Evolutionary conservation across 805 yeast species (phyloP).

Genomic region (Kuraishia molischiana): DNA sequence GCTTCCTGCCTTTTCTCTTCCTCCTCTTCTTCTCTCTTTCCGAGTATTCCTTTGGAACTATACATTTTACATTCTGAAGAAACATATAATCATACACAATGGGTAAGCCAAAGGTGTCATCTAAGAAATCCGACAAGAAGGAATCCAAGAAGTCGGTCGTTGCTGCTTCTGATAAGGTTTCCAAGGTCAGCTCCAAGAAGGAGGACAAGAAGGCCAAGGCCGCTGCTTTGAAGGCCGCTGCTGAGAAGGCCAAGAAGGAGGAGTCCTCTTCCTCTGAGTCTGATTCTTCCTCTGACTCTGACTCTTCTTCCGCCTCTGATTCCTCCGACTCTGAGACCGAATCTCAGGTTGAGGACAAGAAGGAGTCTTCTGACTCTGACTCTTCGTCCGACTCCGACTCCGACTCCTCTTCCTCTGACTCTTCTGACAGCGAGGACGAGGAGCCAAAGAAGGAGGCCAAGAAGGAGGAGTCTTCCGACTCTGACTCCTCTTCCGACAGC

Average conservation of each 20-base stretch:
- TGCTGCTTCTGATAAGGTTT: constrained; percentile 20
- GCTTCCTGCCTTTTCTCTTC: not conserved
- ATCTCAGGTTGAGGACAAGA: constrained; percentile 7
- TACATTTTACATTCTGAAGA: no score
- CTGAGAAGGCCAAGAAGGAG: constrained; percentile 4
- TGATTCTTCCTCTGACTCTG: constrained; percentile 9
- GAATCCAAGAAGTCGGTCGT: constrained; percentile 8
- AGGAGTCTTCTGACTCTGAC: constrained; percentile 12
- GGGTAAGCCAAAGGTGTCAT: constrained; percentile 1
- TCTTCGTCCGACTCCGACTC: constrained; percentile 16
- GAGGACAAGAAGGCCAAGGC: constrained; percentile 9
- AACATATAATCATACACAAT: not conserved
- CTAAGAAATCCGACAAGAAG: not conserved
- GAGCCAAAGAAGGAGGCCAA: constrained; percentile 9
- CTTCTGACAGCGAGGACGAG: constrained; percentile 21
- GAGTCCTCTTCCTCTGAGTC: constrained; percentile 13
- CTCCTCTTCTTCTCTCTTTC: not conserved
- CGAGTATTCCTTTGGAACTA: no score
- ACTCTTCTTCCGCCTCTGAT: constrained; percentile 12
- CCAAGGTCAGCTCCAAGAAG: constrained; percentile 10
- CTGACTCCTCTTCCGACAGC: constrained; percentile 9
- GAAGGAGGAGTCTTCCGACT: constrained; percentile 21
- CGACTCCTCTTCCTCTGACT: constrained; percentile 6
- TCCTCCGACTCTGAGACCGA: constrained; percentile 10
- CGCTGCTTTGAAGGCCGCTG: constrained; percentile 3